phyloP scores from a whole-genome alignment of 257 asterid genomes.

The Eucommia ulmoides region DNA sequence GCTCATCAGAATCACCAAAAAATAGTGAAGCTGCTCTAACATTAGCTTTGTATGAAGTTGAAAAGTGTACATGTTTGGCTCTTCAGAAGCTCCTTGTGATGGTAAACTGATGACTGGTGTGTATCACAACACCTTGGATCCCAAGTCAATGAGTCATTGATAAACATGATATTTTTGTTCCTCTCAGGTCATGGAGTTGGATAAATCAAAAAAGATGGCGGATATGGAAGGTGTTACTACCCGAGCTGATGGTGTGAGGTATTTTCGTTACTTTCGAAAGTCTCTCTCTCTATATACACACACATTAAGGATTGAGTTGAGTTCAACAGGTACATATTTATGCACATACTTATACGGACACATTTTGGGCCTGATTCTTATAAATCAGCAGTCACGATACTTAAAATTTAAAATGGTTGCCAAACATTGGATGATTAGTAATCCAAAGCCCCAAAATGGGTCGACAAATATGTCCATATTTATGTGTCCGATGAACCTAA shows the following conservation, averaged over 20 bases:
- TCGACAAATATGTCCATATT: too few relatives aligned
- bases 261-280: conserved; percentile 6
- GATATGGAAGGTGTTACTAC: conserved; percentile 59
- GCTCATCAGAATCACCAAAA: conserved; percentile 18
- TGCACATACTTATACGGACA: too few relatives aligned
- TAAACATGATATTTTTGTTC: conserved; percentile 13
- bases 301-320: neutral
- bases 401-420: too few relatives aligned
- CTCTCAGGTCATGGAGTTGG: conserved; percentile 70
- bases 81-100: conserved; percentile 48
- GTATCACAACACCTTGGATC: conserved; percentile 10
- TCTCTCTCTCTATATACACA: conserved; percentile 3
- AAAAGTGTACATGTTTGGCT: conserved; percentile 33
- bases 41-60: conserved; percentile 55
- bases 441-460: too few relatives aligned
- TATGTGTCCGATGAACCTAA: too few relatives aligned
- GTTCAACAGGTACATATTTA: too few relatives aligned
- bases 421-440: too few relatives aligned
- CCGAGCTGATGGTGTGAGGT: conserved; percentile 86
- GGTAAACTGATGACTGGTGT: conserved; percentile 33
- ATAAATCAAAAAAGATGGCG: conserved; percentile 50
- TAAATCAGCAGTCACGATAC: too few relatives aligned
- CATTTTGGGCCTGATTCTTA: too few relatives aligned
- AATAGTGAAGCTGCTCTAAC: conserved; percentile 21
- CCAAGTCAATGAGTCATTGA: conserved; percentile 4